phyloP scores from a whole-genome alignment of 805 yeast genomes.

The Candida maris region DNA sequence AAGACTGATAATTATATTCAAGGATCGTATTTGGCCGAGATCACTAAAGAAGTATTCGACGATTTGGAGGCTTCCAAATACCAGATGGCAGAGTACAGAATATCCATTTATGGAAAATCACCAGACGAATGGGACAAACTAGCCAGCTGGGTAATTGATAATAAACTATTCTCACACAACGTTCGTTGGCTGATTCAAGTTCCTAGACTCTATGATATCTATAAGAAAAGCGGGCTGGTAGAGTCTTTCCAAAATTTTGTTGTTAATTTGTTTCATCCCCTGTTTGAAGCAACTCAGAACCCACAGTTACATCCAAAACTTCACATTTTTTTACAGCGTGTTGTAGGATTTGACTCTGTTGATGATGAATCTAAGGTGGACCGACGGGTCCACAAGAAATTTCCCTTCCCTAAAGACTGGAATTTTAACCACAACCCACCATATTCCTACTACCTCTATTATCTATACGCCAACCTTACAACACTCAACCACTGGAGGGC shows the following conservation, averaged over 20 bases:
- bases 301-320: slow-evolving; percentile 90
- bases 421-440: slow-evolving; percentile 80
- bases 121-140: slow-evolving; percentile 91
- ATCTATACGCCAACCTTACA: slow-evolving; percentile 80
- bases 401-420: slow-evolving; percentile 88
- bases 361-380: slow-evolving; percentile 96
- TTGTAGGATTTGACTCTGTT: slow-evolving; percentile 96
- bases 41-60: slow-evolving; percentile 88
- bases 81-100: slow-evolving; percentile 96
- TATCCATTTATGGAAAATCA: slow-evolving; percentile 89
- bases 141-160: slow-evolving; percentile 93
- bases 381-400: slow-evolving; percentile 74
- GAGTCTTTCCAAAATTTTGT: slow-evolving; percentile 71
- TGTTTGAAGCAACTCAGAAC: slow-evolving; percentile 83
- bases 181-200: slow-evolving; percentile 97
- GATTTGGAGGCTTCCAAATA: slow-evolving; percentile 94
- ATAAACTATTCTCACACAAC: slow-evolving; percentile 85
- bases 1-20: slow-evolving; percentile 91
- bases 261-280: slow-evolving; percentile 76
- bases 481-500: slow-evolving; percentile 82
- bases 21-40: slow-evolving; percentile 88
- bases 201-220: slow-evolving; percentile 89
- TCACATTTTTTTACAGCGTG: slow-evolving; percentile 83
- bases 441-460: slow-evolving; percentile 92
- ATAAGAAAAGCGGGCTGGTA: slow-evolving; percentile 72